Evolutionary conservation across 129 eudicot species (phyloP).

Genomic region (Tagetes patula): DNA sequence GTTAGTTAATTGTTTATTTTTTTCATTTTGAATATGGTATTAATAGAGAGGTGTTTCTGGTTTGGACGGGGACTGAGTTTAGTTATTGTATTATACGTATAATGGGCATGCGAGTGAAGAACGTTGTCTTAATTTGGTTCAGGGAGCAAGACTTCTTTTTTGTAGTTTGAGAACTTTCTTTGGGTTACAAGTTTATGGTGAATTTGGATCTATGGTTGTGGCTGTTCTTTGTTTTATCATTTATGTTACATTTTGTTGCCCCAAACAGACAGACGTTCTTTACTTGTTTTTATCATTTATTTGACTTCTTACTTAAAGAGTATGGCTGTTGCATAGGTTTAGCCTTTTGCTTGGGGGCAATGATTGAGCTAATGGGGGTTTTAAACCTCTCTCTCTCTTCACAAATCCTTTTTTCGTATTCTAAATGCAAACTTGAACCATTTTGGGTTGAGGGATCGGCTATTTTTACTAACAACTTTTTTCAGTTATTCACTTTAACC

Average conservation of each 20-base stretch:
- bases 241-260: background rate
- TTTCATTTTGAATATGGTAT: slow-evolving; percentile 3
- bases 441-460: too few relatives aligned
- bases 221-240: background rate
- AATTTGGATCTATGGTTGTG: slow-evolving; percentile 11
- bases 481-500: too few relatives aligned
- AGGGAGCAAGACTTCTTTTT: slow-evolving; percentile 25
- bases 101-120: slow-evolving; percentile 12
- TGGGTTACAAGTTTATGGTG: slow-evolving; percentile 25
- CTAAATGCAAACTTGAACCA: too few relatives aligned
- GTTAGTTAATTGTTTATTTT: background rate
- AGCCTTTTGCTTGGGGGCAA: too few relatives aligned
- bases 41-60: slow-evolving; percentile 26
- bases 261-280: too few relatives aligned
- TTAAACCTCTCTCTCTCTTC: too few relatives aligned
- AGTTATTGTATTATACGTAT: slow-evolving; percentile 36
- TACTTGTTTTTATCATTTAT: too few relatives aligned
- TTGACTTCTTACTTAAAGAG: too few relatives aligned
- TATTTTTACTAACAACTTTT: too few relatives aligned
- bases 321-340: too few relatives aligned
- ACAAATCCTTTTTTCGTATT: too few relatives aligned
- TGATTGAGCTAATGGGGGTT: too few relatives aligned
- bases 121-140: slow-evolving; percentile 21
- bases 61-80: slow-evolving; percentile 30
- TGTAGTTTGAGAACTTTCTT: slow-evolving; percentile 31